Evolutionary conservation across 306 rosid species (phyloP).

Genomic region (Quillaja saponaria): DNA sequence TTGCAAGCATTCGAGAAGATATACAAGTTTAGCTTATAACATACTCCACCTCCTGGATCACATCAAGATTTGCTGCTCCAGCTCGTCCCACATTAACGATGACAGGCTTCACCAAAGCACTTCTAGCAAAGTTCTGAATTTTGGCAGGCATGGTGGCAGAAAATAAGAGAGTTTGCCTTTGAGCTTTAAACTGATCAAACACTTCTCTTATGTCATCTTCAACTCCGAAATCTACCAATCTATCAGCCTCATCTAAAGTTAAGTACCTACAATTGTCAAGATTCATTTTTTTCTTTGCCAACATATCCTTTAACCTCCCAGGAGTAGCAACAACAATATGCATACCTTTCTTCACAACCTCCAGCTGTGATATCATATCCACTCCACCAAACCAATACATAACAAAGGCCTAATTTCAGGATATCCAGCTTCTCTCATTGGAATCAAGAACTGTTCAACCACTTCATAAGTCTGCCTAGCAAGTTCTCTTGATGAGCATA

Average conservation of each 20-base stretch:
- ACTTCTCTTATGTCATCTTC: conserved; percentile 88
- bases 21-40: conserved; percentile 80
- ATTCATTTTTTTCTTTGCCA: conserved; percentile 90
- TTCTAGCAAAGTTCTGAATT: conserved; percentile 85
- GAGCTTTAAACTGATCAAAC: conserved; percentile 86
- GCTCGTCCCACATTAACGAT: too few relatives aligned
- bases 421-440: conserved; percentile 85
- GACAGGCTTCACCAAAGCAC: conserved; percentile 75
- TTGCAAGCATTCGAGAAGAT: conserved; percentile 83
- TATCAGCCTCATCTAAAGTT: conserved; percentile 89
- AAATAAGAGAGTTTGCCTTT: conserved; percentile 82
- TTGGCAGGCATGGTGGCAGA: conserved; percentile 94
- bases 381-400: conserved; percentile 96
- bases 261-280: conserved; percentile 85
- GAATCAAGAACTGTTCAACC: conserved; percentile 66
- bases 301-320: conserved; percentile 91
- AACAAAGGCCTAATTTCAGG: conserved; percentile 89
- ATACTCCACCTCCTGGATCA: too few relatives aligned
- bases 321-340: conserved; percentile 96
- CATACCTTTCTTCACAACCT: conserved; percentile 84
- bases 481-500: conserved; percentile 91
- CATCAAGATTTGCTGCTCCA: too few relatives aligned
- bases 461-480: conserved; percentile 97
- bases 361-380: conserved; percentile 83
- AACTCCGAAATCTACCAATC: conserved; percentile 88